A percentile compares a stretch with the other conserved stretches of the same genome.
Conservation (phyloP, 2,329 filamentous ascomycete species). For the Cercospora canescens region DNA sequence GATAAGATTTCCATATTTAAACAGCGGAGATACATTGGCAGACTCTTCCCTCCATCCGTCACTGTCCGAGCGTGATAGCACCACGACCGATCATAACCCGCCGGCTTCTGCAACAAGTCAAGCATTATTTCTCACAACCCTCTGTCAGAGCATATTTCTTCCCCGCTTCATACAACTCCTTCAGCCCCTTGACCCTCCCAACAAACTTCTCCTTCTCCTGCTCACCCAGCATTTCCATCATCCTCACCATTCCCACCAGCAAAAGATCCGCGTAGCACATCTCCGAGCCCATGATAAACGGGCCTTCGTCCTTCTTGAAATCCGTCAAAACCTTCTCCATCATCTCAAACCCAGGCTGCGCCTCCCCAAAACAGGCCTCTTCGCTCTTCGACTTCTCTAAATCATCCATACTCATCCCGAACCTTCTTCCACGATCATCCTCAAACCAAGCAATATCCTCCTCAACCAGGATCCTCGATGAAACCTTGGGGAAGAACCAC, state of each 20-base stretch:
- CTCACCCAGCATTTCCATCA: slow-evolving; percentile 16
- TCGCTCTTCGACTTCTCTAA: slow-evolving; percentile 28
- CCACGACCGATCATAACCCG: no score
- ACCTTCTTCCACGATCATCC: slow-evolving; percentile 5
- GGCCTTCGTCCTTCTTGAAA: slow-evolving; percentile 24
- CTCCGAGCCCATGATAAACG: slow-evolving; percentile 23
- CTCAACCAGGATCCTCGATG: slow-evolving; percentile 26
- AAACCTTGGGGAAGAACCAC: neutral
- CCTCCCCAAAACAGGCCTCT: slow-evolving; percentile 18
- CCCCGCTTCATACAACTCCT: slow-evolving; percentile 17
- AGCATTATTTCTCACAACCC: neutral
- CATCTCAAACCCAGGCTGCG: slow-evolving; percentile 14
- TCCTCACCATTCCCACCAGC: slow-evolving; percentile 17
- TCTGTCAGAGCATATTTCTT: slow-evolving; percentile 6
- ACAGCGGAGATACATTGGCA: no score
- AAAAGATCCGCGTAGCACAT: slow-evolving; percentile 24
- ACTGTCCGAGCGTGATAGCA: no score
- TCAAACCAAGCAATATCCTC: slow-evolving; percentile 24
- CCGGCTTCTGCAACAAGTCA: neutral
- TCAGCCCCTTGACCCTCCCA: neutral
- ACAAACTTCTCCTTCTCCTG: slow-evolving; percentile 8
- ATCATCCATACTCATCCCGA: slow-evolving; percentile 22
- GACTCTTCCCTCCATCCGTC: no score
- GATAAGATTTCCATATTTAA: neutral
- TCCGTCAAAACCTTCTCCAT: slow-evolving; percentile 15